These are phyloP conservation scores for Salpingoeca rosetta DNA, from an alignment of 78 protist genomes.

Conservation along the genomic window DNA sequence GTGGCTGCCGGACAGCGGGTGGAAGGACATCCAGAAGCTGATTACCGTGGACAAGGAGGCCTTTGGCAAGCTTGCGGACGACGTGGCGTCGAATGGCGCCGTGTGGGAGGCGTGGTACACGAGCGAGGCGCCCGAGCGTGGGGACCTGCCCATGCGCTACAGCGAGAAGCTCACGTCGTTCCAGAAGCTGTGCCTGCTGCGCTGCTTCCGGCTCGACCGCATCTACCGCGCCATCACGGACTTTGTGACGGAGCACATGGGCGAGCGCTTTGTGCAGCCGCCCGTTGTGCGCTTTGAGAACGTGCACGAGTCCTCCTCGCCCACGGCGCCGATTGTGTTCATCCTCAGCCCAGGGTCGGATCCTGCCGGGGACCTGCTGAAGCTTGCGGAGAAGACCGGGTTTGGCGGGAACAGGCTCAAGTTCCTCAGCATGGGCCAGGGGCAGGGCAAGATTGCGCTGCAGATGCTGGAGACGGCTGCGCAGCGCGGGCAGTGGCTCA, in stretches of 20 bases:
- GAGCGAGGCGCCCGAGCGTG: slow-evolving; percentile 60
- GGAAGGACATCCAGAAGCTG: slow-evolving; percentile 63
- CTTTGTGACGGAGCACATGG: slow-evolving; percentile 42
- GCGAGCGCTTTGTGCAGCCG: slow-evolving; percentile 49
- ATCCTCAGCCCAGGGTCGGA: slow-evolving; percentile 85
- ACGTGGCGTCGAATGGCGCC: neutral
- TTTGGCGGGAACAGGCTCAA: slow-evolving; percentile 35
- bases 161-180: slow-evolving; percentile 6
- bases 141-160: slow-evolving; percentile 11
- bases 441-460: slow-evolving; percentile 66
- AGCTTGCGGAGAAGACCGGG: slow-evolving; percentile 60
- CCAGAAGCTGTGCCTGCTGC: slow-evolving; percentile 53
- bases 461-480: slow-evolving; percentile 59
- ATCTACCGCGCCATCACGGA: slow-evolving; percentile 31
- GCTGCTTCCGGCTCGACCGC: slow-evolving; percentile 77
- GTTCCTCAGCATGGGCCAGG: slow-evolving; percentile 73
- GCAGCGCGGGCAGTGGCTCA: slow-evolving; percentile 82
- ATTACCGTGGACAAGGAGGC: slow-evolving; percentile 1
- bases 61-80: neutral
- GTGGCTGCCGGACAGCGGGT: slow-evolving; percentile 54
- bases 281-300: slow-evolving; percentile 55
- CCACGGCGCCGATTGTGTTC: slow-evolving; percentile 69
- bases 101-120: slow-evolving; percentile 68
- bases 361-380: slow-evolving; percentile 73
- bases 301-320: slow-evolving; percentile 35